phyloP scores from a whole-genome alignment of 352 stramenopile species.

The Pythium coloratum region DNA sequence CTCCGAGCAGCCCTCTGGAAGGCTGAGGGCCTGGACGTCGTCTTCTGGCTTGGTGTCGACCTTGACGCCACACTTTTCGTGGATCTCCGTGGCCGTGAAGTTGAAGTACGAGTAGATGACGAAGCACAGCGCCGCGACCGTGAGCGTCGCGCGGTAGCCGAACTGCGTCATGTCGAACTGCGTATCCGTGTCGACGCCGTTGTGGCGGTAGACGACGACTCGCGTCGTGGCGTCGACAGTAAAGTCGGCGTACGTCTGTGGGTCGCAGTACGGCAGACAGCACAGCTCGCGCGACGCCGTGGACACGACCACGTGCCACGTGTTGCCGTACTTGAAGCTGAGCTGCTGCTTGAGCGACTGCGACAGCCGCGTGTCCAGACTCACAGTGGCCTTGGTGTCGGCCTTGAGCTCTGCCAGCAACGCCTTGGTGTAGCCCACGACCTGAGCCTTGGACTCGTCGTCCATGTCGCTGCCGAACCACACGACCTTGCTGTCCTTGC shows the following conservation, averaged over 20 bases:
- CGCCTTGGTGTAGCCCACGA: constrained; percentile 39
- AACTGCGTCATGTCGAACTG: constrained; percentile 61
- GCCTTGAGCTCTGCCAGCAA: constrained; percentile 45
- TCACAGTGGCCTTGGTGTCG: constrained; percentile 21
- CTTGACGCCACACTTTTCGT: constrained; percentile 36
- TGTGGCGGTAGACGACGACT: constrained; percentile 73
- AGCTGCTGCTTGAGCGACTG: constrained; percentile 68
- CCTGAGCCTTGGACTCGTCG: constrained; percentile 36
- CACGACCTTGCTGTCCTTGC: constrained; percentile 44
- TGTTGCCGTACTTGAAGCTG: constrained; percentile 61
- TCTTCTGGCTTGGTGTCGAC: constrained; percentile 9
- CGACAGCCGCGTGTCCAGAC: constrained; percentile 53
- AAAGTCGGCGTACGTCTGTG: constrained; percentile 50
- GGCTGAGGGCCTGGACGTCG: constrained; percentile 9
- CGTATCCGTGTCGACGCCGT: constrained; percentile 47
- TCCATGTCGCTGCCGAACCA: constrained; percentile 64
- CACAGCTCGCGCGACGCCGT: constrained; percentile 50
- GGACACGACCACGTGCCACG: constrained; percentile 69
- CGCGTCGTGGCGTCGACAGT: constrained; percentile 44
- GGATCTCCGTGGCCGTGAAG: constrained; percentile 45
- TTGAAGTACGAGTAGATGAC: constrained; percentile 62
- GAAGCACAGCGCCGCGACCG: constrained; percentile 61
- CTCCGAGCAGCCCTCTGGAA: constrained; percentile 45
- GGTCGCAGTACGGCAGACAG: constrained; percentile 51
- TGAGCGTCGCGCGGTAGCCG: constrained; percentile 53